These are phyloP conservation scores for Plasmodium vinckei DNA, from an alignment of 169 alveolate genomes.

Conservation along the genomic window DNA sequence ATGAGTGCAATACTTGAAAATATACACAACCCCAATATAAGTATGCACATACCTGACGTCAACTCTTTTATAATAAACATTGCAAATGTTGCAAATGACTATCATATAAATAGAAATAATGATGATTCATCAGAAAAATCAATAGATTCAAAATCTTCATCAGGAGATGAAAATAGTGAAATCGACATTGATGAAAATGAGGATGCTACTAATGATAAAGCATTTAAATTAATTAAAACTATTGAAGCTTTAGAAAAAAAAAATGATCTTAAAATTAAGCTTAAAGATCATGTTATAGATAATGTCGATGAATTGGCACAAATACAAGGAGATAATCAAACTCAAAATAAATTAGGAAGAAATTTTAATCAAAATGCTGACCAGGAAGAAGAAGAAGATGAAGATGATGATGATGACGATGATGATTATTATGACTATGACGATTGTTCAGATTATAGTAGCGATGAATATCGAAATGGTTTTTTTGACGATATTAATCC, in stretches of 20 bases:
- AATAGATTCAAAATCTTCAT: slow-evolving; percentile 52
- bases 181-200: slow-evolving; percentile 72
- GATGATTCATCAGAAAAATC: slow-evolving; percentile 42
- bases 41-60: slow-evolving; percentile 38
- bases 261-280: slow-evolving; percentile 55
- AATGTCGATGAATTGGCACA: slow-evolving; percentile 4
- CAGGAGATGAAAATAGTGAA: slow-evolving; percentile 68
- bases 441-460: slow-evolving; percentile 64
- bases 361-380: neutral
- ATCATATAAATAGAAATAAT: slow-evolving; percentile 35
- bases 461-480: slow-evolving; percentile 67
- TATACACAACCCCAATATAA: slow-evolving; percentile 32
- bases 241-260: slow-evolving; percentile 73
- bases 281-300: slow-evolving; percentile 47
- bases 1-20: slow-evolving; percentile 63
- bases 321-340: neutral
- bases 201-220: slow-evolving; percentile 72
- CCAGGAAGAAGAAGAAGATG: slow-evolving; percentile 40
- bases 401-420: slow-evolving; percentile 65
- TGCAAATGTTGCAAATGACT: slow-evolving; percentile 40
- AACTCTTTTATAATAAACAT: slow-evolving; percentile 38
- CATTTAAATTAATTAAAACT: slow-evolving; percentile 67
- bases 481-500: slow-evolving; percentile 69
- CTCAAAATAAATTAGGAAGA: neutral
- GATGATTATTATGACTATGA: slow-evolving; percentile 40